phyloP scores from a whole-genome alignment of 2,329 filamentous ascomycete species.

The Teratosphaeria destructans region DNA sequence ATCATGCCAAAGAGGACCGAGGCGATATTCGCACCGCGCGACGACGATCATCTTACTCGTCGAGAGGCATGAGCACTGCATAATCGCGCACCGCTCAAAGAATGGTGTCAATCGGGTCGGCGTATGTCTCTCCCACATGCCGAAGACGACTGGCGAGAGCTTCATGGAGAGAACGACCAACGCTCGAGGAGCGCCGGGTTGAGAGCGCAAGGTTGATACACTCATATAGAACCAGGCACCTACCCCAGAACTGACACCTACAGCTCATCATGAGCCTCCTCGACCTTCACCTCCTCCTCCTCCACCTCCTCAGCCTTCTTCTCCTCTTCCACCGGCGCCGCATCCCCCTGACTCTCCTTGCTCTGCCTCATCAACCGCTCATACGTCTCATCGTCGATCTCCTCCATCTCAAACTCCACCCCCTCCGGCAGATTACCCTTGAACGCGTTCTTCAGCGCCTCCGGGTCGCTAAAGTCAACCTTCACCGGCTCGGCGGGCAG shows the following conservation, averaged over 20 bases:
- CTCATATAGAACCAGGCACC: background rate
- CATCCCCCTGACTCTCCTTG: background rate
- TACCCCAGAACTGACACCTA: background rate
- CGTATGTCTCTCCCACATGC: too few relatives aligned
- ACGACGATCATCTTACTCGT: too few relatives aligned
- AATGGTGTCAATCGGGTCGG: too few relatives aligned
- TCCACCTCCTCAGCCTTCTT: background rate
- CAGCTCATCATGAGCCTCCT: slow-evolving; percentile 2
- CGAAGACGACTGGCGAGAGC: too few relatives aligned
- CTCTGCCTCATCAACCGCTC: slow-evolving; percentile 19
- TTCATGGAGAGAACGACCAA: too few relatives aligned
- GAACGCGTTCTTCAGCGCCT: slow-evolving; percentile 7
- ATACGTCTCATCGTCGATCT: slow-evolving; percentile 25
- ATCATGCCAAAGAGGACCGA: too few relatives aligned
- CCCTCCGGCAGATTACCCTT: slow-evolving; percentile 21
- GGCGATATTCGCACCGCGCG: too few relatives aligned
- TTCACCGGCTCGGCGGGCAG: slow-evolving; percentile 16
- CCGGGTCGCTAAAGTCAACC: slow-evolving; percentile 1
- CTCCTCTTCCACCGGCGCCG: background rate
- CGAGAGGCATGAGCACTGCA: too few relatives aligned
- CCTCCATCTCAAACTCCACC: slow-evolving; percentile 24
- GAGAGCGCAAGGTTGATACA: background rate
- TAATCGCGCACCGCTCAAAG: too few relatives aligned
- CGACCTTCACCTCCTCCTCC: background rate
- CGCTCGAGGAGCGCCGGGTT: too few relatives aligned